Conservation (phyloP, 2,329 filamentous ascomycete species). For the Fusarium longipes region DNA sequence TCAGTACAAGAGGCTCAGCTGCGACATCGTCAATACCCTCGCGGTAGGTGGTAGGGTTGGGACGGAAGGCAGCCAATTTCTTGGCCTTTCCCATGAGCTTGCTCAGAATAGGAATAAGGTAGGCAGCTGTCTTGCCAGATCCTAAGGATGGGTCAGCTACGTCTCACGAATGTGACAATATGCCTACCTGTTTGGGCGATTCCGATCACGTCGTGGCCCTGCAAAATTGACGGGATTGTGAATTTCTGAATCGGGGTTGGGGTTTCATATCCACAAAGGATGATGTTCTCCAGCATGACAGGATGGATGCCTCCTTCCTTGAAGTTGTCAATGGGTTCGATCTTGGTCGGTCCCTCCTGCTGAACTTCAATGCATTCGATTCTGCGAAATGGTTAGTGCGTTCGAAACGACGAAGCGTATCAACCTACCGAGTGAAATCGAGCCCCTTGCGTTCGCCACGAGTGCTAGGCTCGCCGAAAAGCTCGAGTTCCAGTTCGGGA, state of each 20-base stretch:
- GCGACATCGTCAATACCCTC: constrained; percentile 63
- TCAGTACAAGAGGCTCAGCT: constrained; percentile 88
- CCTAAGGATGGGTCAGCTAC: constrained; percentile 62
- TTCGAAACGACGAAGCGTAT: constrained; percentile 23
- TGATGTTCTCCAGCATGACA: constrained; percentile 80
- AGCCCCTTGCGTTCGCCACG: constrained; percentile 64
- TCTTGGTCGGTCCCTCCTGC: constrained; percentile 67
- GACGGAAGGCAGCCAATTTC: constrained; percentile 82
- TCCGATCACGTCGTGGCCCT: constrained; percentile 84
- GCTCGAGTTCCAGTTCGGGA: constrained; percentile 75
- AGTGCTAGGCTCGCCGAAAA: constrained; percentile 73
- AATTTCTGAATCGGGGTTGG: constrained; percentile 92
- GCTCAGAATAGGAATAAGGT: constrained; percentile 87
- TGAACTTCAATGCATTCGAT: constrained; percentile 65
- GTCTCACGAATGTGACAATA: background rate
- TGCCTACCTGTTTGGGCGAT: constrained; percentile 84
- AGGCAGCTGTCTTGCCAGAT: constrained; percentile 95
- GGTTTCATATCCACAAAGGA: constrained; percentile 73
- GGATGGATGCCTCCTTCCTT: constrained; percentile 86
- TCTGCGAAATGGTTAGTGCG: constrained; percentile 53
- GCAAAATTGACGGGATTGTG: constrained; percentile 80
- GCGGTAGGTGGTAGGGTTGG: constrained; percentile 69
- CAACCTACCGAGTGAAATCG: constrained; percentile 70
- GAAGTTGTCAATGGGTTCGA: constrained; percentile 69
- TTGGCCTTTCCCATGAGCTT: constrained; percentile 96